These are phyloP conservation scores for Chenopodium berlandieri DNA, from an alignment of 148 eudicot species.

Conservation along the genomic window DNA sequence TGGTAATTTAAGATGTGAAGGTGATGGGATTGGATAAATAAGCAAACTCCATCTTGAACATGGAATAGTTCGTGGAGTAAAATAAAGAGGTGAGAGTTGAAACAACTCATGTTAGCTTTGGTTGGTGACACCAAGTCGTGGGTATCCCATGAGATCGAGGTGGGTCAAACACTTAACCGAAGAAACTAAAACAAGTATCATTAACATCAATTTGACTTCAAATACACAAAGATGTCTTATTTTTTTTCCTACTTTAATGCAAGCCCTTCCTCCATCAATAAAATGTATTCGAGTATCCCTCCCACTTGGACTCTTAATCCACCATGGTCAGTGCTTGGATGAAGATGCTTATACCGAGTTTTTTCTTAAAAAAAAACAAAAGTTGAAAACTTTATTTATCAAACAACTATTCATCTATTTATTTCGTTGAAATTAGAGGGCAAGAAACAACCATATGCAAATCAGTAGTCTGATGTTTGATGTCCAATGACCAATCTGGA, in stretches of 20 bases:
- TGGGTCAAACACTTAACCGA: neutral
- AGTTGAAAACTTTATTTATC: too few species aligned
- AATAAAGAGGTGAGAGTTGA: neutral
- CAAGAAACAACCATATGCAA: too few species aligned
- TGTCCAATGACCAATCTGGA: too few species aligned
- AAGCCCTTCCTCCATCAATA: neutral
- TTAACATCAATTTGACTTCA: neutral
- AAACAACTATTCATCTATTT: too few species aligned
- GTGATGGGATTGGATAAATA: neutral
- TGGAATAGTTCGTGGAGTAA: neutral
- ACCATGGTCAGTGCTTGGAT: too few species aligned
- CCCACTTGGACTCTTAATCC: too few species aligned
- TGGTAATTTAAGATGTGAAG: neutral
- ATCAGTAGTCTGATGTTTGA: too few species aligned
- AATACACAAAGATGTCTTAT: neutral
- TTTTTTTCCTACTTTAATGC: neutral
- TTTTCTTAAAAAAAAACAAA: too few species aligned
- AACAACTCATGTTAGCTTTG: neutral
- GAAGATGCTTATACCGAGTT: too few species aligned
- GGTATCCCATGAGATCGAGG: neutral
- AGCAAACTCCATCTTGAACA: neutral
- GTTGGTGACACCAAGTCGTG: neutral
- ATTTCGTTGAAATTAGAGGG: too few species aligned
- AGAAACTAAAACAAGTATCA: too few species aligned
- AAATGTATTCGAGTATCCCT: too few species aligned